phyloP scores from a whole-genome alignment of 1,284 basidiomycete species.

The Inonotus obliquus region DNA sequence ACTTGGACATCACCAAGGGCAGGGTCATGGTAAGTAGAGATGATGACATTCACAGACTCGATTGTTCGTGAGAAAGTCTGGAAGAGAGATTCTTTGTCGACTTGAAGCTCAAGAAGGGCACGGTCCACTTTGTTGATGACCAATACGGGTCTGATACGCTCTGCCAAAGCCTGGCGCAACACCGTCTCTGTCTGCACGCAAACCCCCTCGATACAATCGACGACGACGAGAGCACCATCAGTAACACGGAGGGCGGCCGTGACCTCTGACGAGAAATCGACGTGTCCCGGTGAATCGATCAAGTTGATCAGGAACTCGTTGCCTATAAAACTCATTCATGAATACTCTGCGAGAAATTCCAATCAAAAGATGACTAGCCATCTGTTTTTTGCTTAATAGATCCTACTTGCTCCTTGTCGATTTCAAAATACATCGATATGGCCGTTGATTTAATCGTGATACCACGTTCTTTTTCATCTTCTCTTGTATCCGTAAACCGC shows the following conservation, averaged over 20 bases:
- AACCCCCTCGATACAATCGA: conserved; percentile 99
- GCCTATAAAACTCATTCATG: conserved; percentile 42
- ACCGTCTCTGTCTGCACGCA: conserved; percentile 99
- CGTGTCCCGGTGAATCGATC: conserved; percentile 99
- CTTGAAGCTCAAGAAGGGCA: conserved; percentile 97
- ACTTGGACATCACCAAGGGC: conserved; percentile 98
- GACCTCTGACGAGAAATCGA: conserved; percentile 99
- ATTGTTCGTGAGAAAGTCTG: conserved; percentile 98
- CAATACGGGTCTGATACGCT: conserved; percentile 99
- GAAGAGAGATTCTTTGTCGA: conserved; percentile 95
- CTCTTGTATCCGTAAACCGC: conserved; percentile 97
- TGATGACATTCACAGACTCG: conserved; percentile 98
- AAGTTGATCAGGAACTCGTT: conserved; percentile 99
- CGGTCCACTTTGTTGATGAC: conserved; percentile 99
- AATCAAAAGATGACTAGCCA: conserved; percentile 43
- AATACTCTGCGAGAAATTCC: neutral
- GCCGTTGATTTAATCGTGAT: conserved; percentile 99
- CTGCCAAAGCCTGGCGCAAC: conserved; percentile 93
- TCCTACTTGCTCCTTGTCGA: conserved; percentile 83
- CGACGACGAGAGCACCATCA: conserved; percentile 97
- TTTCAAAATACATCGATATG: conserved; percentile 99
- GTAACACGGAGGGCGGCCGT: conserved; percentile 99
- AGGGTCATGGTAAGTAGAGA: conserved; percentile 95
- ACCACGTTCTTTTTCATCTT: conserved; percentile 99
- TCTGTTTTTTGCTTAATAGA: conserved; percentile 93